Base-by-base conservation (phyloP, 352 stramenopile species). In the Elongisporangium anandrum region DNA sequence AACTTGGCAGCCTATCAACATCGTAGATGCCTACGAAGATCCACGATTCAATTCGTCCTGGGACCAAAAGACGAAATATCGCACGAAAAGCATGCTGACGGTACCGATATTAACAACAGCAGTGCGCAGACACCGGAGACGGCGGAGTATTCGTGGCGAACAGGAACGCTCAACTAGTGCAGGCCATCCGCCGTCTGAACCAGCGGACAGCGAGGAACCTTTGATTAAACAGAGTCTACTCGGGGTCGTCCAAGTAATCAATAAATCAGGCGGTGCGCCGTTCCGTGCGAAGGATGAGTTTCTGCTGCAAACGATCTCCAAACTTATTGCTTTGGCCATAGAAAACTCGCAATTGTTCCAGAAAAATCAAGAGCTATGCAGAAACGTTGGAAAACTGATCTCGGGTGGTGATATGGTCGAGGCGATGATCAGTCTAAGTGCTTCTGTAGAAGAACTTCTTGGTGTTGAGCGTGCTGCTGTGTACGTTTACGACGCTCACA, bases 211-310 rank as follows among this genome's bases (percentile, higher is more conserved):
- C 47, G 23, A 56, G 21, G 24, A 62, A 19, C 53, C 60, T 29
- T 21, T 59, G 47, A 61, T 15, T 29, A 64, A 81, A 1, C 71
- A 82, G 16, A 78, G 52, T 7, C 65, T 92, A 4, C 64, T 92
- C 2, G 83, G 83, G 21, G 83, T 92, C 9, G 80, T 92, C 2
- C 83, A 92, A 47, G 82, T 92, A 10, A 92, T 90, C 60, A 92
- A 90, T 66, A 92, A 92, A 41, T 87, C 83, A 0, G 80, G 83
- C 19, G 83, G 80, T 9, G 80, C 83, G 13, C 78, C 80, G 21
- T 92, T 92, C 65, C 81, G 79, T 17, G 64, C 79, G n/a, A 90
- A 90, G 53, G 83, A 92, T 60, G 83, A 90, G 61, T 90, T 90
- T 23, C 65, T 90, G 45, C 63, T 92, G 22, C 68, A 81, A 41